Percentiles rank a stretch among this genome's conserved stretches.
Evolutionary conservation across 306 rosid species (phyloP).

Genomic region (Malus fusca): DNA sequence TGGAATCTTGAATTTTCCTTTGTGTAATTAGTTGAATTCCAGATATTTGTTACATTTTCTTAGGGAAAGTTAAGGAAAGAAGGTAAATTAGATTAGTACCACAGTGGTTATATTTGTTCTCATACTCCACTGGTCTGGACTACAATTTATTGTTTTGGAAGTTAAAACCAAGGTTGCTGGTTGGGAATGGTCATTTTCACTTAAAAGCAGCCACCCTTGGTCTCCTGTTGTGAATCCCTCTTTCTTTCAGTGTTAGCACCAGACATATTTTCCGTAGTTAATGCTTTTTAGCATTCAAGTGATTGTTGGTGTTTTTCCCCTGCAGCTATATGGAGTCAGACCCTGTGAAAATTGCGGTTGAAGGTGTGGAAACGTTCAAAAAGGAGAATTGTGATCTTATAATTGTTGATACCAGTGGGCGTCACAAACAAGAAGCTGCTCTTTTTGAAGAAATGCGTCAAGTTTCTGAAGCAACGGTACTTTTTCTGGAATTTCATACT

Average conservation of each 20-base stretch:
- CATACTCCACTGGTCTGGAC: background rate
- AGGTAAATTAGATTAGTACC: background rate
- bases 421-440: slow-evolving; percentile 82
- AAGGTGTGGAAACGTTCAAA: slow-evolving; percentile 76
- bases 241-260: background rate
- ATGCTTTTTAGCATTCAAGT: slow-evolving; percentile 9
- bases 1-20: background rate
- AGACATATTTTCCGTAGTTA: background rate
- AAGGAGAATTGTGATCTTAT: slow-evolving; percentile 76
- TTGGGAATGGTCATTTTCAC: background rate
- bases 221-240: background rate
- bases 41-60: background rate
- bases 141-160: background rate
- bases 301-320: slow-evolving; percentile 7
- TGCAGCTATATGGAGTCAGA: slow-evolving; percentile 77
- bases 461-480: slow-evolving; percentile 90
- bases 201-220: background rate
- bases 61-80: background rate
- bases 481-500: slow-evolving; percentile 12
- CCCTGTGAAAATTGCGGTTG: slow-evolving; percentile 75
- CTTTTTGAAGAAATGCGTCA: slow-evolving; percentile 97
- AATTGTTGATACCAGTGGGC: slow-evolving; percentile 89
- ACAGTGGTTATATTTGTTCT: background rate
- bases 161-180: background rate
- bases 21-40: background rate